phyloP scores from a whole-genome alignment of 2,329 filamentous ascomycete species.

The Pseudopyrenochaeta lycopersici region DNA sequence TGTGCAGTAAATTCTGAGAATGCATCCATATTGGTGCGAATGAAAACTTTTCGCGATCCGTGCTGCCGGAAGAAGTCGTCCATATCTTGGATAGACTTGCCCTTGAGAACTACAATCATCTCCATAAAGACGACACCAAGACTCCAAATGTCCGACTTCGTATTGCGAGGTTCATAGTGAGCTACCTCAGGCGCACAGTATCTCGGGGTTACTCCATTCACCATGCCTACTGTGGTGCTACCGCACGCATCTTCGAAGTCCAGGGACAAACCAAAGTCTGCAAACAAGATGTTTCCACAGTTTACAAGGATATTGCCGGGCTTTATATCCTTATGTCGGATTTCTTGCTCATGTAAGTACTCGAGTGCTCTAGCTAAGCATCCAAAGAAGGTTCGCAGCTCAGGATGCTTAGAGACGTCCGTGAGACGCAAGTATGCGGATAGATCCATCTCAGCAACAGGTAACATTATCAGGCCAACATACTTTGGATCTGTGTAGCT shows the following conservation, averaged over 20 bases:
- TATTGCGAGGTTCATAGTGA: constrained; percentile 15
- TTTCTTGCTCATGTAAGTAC: constrained; percentile 27
- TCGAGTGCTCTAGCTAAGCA: constrained; percentile 34
- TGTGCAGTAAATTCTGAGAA: constrained; percentile 8
- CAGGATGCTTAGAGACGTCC: constrained; percentile 13
- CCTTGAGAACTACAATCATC: too few relatives aligned
- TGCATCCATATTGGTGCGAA: constrained; percentile 14
- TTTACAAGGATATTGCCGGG: constrained; percentile 42
- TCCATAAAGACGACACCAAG: too few relatives aligned
- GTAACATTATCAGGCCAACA: constrained; percentile 42
- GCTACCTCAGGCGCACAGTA: constrained; percentile 28
- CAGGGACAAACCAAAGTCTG: constrained; percentile 38
- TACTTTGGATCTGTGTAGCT: constrained; percentile 43
- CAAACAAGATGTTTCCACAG: constrained; percentile 24
- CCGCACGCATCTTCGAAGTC: constrained; percentile 19
- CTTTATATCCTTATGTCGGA: constrained; percentile 45
- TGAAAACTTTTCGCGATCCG: constrained; percentile 10
- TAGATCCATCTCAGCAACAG: constrained; percentile 30
- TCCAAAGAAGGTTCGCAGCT: constrained; percentile 29
- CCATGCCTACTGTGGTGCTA: constrained; percentile 19
- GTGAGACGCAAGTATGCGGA: constrained; percentile 20
- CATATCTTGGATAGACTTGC: constrained; percentile 5
- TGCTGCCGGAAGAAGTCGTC: constrained; percentile 12
- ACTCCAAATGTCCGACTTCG: constrained; percentile 24
- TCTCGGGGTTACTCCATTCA: constrained; percentile 17